Conservation (phyloP, 2,329 filamentous ascomycete genomes). For the Orbilia javanica region DNA sequence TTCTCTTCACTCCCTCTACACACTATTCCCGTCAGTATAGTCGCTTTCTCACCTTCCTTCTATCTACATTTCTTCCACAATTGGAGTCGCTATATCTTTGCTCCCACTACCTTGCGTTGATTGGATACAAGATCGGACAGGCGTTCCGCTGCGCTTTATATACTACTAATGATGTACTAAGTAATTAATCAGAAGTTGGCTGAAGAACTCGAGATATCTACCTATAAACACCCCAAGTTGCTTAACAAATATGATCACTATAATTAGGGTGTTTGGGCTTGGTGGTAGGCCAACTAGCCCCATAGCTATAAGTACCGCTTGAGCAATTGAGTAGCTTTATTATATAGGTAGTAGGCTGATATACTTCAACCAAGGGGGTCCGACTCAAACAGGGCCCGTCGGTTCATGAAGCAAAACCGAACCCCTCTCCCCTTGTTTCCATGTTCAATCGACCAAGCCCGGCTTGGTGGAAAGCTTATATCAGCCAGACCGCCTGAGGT, state of each 20-base stretch:
- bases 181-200: not conserved
- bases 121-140: not conserved
- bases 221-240: too few species aligned
- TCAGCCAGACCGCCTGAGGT: constrained; percentile 41
- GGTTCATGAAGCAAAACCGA: not conserved
- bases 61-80: not conserved
- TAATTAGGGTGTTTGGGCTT: too few species aligned
- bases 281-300: not conserved
- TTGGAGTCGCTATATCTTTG: not conserved
- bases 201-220: not conserved
- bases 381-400: not conserved
- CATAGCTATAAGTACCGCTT: too few species aligned
- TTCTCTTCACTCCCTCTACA: constrained; percentile 22
- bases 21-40: constrained; percentile 1
- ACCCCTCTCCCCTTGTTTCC: constrained; percentile 3
- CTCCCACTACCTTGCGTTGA: not conserved
- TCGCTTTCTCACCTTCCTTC: not conserved
- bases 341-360: too few species aligned
- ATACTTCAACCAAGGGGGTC: not conserved
- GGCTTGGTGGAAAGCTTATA: constrained; percentile 52
- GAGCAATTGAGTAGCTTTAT: too few species aligned
- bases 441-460: constrained; percentile 18
- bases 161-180: constrained; percentile 1
- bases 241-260: not conserved
- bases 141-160: not conserved